These are phyloP conservation scores for Xylaria intraflava DNA, from an alignment of 495 filamentous ascomycete genomes.

Conservation along the genomic window DNA sequence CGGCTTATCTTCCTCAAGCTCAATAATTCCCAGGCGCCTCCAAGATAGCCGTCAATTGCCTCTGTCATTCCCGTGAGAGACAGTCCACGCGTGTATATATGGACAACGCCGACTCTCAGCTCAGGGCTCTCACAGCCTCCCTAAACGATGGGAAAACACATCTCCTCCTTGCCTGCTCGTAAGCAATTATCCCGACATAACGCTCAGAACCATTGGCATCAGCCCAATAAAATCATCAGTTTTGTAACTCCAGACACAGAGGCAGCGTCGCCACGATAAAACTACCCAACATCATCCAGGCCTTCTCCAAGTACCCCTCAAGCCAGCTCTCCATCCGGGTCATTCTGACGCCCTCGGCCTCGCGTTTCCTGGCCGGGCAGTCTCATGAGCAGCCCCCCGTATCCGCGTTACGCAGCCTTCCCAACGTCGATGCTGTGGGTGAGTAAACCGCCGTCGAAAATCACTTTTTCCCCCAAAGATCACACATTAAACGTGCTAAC, in stretches of 20 bases:
- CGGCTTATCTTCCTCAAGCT: no score
- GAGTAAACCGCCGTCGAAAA: no score
- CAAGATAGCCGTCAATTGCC: no score
- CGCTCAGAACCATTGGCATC: not conserved
- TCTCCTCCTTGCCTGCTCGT: conserved; percentile 70
- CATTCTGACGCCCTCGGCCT: conserved; percentile 64
- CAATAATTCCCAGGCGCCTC: no score
- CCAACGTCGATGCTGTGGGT: conserved; percentile 59
- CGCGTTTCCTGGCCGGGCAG: conserved; percentile 64
- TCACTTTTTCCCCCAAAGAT: no score
- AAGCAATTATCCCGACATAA: conserved; percentile 23
- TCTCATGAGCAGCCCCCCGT: conserved; percentile 61
- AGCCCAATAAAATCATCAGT: not conserved
- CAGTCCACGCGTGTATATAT: no score
- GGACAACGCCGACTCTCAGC: no score
- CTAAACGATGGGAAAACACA: conserved; percentile 61
- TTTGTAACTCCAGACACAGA: conserved; percentile 3
- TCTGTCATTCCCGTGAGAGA: no score
- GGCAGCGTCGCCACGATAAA: conserved; percentile 82
- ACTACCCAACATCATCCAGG: conserved; percentile 61
- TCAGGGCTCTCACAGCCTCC: conserved; percentile 27
- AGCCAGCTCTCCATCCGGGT: conserved; percentile 66
- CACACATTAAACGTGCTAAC: no score
- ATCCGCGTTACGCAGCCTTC: conserved; percentile 38
- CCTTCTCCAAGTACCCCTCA: conserved; percentile 45